A percentile compares a stretch with the other conserved stretches of the same genome.
phyloP scores from a whole-genome alignment of 129 eudicot species.

The Flaveria bidentis region DNA sequence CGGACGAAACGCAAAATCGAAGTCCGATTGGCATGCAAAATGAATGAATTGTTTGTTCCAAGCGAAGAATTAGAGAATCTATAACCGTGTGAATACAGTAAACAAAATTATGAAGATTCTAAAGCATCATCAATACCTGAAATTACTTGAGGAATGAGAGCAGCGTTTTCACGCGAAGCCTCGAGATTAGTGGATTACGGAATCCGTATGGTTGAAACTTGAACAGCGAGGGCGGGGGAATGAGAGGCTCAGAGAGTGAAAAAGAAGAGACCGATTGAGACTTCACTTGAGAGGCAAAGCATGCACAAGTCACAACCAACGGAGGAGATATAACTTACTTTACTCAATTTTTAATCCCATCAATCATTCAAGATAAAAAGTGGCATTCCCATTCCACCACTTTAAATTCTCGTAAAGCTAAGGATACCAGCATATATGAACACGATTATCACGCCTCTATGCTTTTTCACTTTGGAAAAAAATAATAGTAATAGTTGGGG shows the following conservation, averaged over 20 bases:
- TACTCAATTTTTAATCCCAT: slow-evolving; percentile 12
- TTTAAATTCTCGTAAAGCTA: background rate
- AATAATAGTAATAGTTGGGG: no score
- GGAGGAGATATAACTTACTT: slow-evolving; percentile 27
- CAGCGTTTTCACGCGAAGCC: slow-evolving; percentile 21
- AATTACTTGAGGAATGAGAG: slow-evolving; percentile 15
- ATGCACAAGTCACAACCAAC: no score
- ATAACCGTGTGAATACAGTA: background rate
- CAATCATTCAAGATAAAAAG: slow-evolving; percentile 15
- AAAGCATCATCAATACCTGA: slow-evolving; percentile 22
- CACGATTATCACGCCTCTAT: no score
- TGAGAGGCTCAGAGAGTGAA: slow-evolving; percentile 4
- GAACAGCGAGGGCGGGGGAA: background rate
- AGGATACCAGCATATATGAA: background rate
- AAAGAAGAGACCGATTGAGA: slow-evolving; percentile 27
- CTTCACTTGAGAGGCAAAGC: background rate
- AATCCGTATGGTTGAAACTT: background rate
- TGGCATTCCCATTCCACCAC: background rate
- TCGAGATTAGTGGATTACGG: background rate
- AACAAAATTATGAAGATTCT: slow-evolving; percentile 9
- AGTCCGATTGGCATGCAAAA: background rate
- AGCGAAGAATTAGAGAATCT: slow-evolving; percentile 1
- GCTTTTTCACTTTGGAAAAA: no score
- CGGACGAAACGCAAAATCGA: background rate
- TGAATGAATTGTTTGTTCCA: background rate